Base-by-base conservation (phyloP, 169 alveolate genomes). In the Plasmodium reichenowi region DNA sequence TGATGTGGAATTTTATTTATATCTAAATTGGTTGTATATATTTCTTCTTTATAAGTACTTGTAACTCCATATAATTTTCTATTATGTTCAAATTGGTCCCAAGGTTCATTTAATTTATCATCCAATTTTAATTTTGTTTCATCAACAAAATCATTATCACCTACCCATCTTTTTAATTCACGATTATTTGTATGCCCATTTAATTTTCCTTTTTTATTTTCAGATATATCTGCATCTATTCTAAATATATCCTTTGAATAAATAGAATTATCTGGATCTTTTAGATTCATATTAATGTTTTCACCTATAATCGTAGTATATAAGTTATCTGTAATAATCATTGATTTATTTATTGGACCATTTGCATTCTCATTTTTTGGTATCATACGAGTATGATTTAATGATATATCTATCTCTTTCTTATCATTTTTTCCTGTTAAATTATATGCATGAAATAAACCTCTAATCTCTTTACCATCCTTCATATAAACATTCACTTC, bases 21-120 rank as follows among this genome's bases (percentile, higher is more conserved):
- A 45, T 94, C 92, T 38, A 94, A 86, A 32, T 93, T 86, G 24
- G 96, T 94, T 38, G 96, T 94, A 88, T 94, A 94, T 29, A 94
- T 56, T 52, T 92, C 93, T 74, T 94, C 96, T 73, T 94, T 93
- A 73, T 91, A 94, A 24, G 89, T 78, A 15, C 72, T 78, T 22
- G 89, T 78, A 20, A 78, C 89, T 7, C 89, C 89, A 54, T 78
- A 78, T 58, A 78, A 66, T 59, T 78, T 78, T 70, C 89, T 78
- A 29, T 78, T 78, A 43, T 78, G 89, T 54, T 78, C 89, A 59
- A 78, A 78, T 24, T 78, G 89, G 15, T 78, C 89, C 89, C 89
- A 78, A 45, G 89, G 89, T n/a, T 78, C 89, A 66, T 78, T 78
- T 70, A 66, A 52, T 13, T 78, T 67, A 32, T 78, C 68, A 22